phyloP scores from a whole-genome alignment of 768 basidiomycete species.

The Boletus rubescentipes region DNA sequence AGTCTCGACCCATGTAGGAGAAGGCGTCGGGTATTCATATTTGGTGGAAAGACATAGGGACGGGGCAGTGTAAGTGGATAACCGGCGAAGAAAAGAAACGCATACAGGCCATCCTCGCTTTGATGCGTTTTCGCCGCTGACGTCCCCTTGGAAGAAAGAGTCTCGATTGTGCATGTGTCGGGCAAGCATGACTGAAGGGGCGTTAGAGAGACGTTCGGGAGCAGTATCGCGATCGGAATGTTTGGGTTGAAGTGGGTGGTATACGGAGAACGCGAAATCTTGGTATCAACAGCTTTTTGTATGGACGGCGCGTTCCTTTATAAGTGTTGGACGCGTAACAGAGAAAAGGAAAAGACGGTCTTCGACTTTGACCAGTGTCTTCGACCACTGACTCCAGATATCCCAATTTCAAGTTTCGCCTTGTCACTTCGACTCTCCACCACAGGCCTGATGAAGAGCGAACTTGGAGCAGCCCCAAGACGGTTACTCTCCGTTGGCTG shows the following conservation, averaged over 20 bases:
- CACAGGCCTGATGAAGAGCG: too few species aligned
- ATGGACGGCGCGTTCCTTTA: too few species aligned
- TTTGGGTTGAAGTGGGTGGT: constrained; percentile 67
- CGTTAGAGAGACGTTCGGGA: constrained; percentile 44
- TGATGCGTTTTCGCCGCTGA: constrained; percentile 66
- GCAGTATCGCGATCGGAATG: constrained; percentile 50
- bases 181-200: constrained; percentile 92
- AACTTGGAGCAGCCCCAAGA: too few species aligned
- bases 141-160: constrained; percentile 88
- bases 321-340: too few species aligned
- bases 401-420: too few species aligned
- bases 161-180: constrained; percentile 82
- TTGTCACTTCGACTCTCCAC: too few species aligned
- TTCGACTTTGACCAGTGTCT: too few species aligned
- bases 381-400: too few species aligned
- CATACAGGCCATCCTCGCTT: constrained; percentile 41
- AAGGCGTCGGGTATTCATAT: constrained; percentile 95
- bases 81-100: not conserved
- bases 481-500: too few species aligned
- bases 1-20: constrained; percentile 82
- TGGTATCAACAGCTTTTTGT: too few species aligned
- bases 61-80: constrained; percentile 30
- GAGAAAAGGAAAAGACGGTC: too few species aligned
- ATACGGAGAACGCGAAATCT: too few species aligned
- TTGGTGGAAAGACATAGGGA: constrained; percentile 78